Base-by-base conservation (phyloP, 2,329 filamentous ascomycete species). In the Hymenoscyphus scutula region DNA sequence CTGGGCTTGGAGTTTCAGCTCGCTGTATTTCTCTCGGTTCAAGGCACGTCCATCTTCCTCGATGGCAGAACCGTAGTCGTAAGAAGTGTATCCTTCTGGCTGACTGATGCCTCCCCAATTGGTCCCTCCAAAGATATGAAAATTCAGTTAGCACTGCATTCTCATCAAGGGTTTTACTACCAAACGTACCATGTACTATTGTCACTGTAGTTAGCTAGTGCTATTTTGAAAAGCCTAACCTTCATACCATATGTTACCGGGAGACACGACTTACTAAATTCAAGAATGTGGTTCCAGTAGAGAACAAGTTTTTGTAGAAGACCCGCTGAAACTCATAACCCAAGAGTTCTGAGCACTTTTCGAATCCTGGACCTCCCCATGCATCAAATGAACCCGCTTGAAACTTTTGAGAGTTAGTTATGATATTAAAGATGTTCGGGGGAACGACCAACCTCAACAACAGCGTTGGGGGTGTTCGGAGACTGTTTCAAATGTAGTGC, bases 91-190 rank as follows among this genome's bases (percentile, higher is more conserved):
- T 2, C 82, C 85, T 8, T 85, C 87, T 13, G 86, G 10, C 67
- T 91, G 84, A 0, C 90, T 89, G 4, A 91, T 75, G 65, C 92
- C 92, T 0, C 90, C 90, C 90, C 90, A 94, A 72, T 94, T 95
- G 0, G 90, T 93, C 5, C 90, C 91, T 13, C 91, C 91, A 67
- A 82, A 69, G 69, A 30, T 91, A 10, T 54, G 10, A n/a, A 8
- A 23, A n/a, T 30, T 7, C 19, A 6, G 4, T 54, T 15, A 54
- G 51, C 23, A 10, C 3, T 23, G n/a, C n/a, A 8, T 48, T 23
- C 19, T 48, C 41, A 23, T 23, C 19, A n/a, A 48, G 2, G 41
- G 10, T 48, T 8, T 19, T 48, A n/a, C 6, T 23, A 19, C 10
- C 8, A 23, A 19, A 23, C 19, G 5, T 48, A 48, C 41, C 41